Evolutionary conservation across 805 yeast genomes (phyloP), one percentile per base, ranked within the genome.

Genomic region (Metschnikowia baotianmanensis): DNA sequence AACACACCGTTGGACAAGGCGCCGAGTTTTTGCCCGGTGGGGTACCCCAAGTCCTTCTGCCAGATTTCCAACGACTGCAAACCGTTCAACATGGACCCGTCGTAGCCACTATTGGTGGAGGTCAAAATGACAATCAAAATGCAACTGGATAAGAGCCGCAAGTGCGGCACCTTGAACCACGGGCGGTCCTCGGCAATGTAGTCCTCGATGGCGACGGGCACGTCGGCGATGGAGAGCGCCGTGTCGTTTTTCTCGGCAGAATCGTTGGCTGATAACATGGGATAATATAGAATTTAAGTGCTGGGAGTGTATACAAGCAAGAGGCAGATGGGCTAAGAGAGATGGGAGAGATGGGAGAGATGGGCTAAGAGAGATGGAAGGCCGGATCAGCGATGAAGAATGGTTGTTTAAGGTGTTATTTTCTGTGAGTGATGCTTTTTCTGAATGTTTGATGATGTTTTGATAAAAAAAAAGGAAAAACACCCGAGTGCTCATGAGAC

Each of bases 41-140:
- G 60, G 37, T 46, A 32, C 10, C 52, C 53, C 56, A 75, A 65
- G 27, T 60, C 62, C 6, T 51, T 42, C 40, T 56, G 55, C 77
- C 79, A 77, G 23, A 55, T 52, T 1, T 54, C 45, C 50, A 72
- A 62, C 7, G 74, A 58, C 50, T 76, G 80, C 46, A 76, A 62
- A 27, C 77, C 77, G 47, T 76, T 76, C 51, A 76, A 57, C 65
- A 76, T 61, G n/a, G 52, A 46, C 23, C 58, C 56, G 33, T 56
- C 60, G 34, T 53, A 56, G 4, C 60, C 60, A 32, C 45, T 68
- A 48, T 71, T 72, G 36, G 77, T 69, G 10, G 80, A 69, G 20
- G 76, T 63, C 30, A 74, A 55, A 18, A 77, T 65, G 41, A 69
- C 61, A 21, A 72, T 56, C 28, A 72, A 56, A 22, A 76, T 55